Percentiles rank a stretch among this genome's conserved stretches.
These are phyloP conservation scores for Scenedesmus sp. DNA, from an alignment of 163 green algal genomes.

Conservation along the genomic window DNA sequence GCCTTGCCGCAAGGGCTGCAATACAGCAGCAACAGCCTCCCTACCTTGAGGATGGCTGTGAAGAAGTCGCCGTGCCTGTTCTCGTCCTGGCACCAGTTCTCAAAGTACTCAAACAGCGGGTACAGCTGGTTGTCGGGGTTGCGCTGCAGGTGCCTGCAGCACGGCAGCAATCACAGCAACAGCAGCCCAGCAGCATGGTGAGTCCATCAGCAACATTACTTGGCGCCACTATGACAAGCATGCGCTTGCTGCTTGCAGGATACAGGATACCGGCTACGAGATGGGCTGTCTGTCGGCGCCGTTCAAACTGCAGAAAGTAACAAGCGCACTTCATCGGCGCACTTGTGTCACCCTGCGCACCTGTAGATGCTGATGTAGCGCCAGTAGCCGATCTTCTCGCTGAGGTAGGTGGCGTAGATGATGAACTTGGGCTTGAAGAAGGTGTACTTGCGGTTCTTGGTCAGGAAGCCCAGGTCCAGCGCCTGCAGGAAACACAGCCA, in stretches of 20 bases:
- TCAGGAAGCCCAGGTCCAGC: conserved; percentile 97
- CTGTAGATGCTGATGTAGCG: conserved; percentile 98
- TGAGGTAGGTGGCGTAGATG: conserved; percentile 98
- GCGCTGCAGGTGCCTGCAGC: conserved; percentile 87
- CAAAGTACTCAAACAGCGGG: conserved; percentile 98
- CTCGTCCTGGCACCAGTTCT: conserved; percentile 99
- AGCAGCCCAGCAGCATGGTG: neutral
- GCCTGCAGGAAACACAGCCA: conserved; percentile 37
- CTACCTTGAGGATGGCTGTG: conserved; percentile 91
- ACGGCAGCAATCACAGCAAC: neutral
- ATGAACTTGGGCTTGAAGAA: conserved; percentile 99
- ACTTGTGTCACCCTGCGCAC: neutral
- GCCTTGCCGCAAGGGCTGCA: conserved; percentile 39
- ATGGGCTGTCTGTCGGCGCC: neutral
- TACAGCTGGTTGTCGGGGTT: conserved; percentile 98
- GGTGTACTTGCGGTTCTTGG: conserved; percentile 96
- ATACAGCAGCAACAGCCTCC: no score
- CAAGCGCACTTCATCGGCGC: neutral
- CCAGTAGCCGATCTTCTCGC: conserved; percentile 99
- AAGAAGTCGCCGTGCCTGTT: conserved; percentile 87
- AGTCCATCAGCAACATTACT: neutral
- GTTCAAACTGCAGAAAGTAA: neutral
- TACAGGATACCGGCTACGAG: neutral
- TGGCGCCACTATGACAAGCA: neutral
- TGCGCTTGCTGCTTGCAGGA: conserved; percentile 12